These are phyloP conservation scores for Coemansia sp. DNA, from an alignment of 192 early-diverging fungal genomes.

Conservation along the genomic window DNA sequence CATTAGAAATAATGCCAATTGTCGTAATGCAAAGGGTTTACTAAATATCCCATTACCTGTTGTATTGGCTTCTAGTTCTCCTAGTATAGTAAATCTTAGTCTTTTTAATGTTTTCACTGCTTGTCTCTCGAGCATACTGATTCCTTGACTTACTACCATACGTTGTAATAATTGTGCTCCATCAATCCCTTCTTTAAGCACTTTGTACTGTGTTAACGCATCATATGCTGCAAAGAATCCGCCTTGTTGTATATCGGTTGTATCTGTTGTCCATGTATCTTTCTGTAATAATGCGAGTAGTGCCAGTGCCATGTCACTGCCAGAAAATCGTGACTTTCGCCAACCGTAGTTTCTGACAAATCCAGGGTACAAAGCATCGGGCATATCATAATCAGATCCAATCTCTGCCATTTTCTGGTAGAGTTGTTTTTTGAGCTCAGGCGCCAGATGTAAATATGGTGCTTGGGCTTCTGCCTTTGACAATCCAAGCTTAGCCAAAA, in stretches of 20 bases:
- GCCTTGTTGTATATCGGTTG: not conserved
- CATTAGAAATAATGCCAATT: conserved; percentile 81
- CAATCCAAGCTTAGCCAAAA: conserved; percentile 92
- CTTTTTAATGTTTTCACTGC: conserved; percentile 68
- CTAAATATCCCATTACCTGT: conserved; percentile 38
- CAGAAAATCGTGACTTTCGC: conserved; percentile 61
- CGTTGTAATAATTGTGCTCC: conserved; percentile 75
- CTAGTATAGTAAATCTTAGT: conserved; percentile 74
- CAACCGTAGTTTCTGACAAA: conserved; percentile 80
- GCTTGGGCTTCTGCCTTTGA: conserved; percentile 77
- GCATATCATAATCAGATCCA: conserved; percentile 77
- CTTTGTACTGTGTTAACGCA: conserved; percentile 55
- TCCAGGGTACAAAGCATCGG: conserved; percentile 72
- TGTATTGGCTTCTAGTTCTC: conserved; percentile 45
- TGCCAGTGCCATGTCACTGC: conserved; percentile 79
- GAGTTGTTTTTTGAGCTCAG: conserved; percentile 73
- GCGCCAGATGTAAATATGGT: conserved; percentile 70
- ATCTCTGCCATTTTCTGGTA: conserved; percentile 63
- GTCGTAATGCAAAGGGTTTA: conserved; percentile 63
- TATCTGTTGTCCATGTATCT: not conserved
- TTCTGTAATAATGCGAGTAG: conserved; percentile 67
- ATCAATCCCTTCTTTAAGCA: conserved; percentile 62
- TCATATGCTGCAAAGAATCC: conserved; percentile 93
- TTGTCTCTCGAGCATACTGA: conserved; percentile 78
- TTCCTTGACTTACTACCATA: conserved; percentile 73